Evolutionary conservation across 352 stramenopile genomes (phyloP), one percentile per base, ranked within the genome.

Genomic region (Globisporangium megalacanthum): DNA sequence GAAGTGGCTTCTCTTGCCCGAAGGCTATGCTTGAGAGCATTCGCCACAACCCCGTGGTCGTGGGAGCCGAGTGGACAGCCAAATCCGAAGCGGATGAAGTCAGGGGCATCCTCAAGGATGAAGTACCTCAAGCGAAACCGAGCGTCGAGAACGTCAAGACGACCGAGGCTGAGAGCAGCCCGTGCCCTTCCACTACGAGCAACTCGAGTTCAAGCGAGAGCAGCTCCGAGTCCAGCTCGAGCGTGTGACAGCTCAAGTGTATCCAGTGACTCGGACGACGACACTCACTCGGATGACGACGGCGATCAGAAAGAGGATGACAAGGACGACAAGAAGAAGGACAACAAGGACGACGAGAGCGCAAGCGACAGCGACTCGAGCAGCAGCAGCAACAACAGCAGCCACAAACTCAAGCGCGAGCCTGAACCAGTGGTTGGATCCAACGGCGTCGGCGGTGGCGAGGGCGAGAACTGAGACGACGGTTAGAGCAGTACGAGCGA

Each of bases 401-500:
- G n/a, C n/a, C 42, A 10, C 42, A 48, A 48, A 19, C 17, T 29
- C n/a, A 48, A 25, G n/a, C 42, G 42, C 42, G 42, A 48, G 42
- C n/a, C 42, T 25, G n/a, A 48, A 29, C n/a, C 42, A 4, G n/a
- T 9, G 1, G 17, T 22, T 29, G 42, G 7, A 14, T 6, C 8
- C n/a, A 48, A 29, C 33, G 10, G 15, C n/a, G 22, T 39, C 31
- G n/a, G 31, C 17, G 6, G 33, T 29, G 22, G 14, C 7, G 49
- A 61, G 0, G 39, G 19, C 14, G 48, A 35, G 36, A 33, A 47
- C 4, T n/a, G 49, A n/a, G 65, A 66, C 33, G 70, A 77, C 5
- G 66, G 69, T 2, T 45, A 69, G 10, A 77, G 61, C 52, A 71
- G 69, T 6, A 73, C 80, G 44, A 89, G 81, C 59, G 68, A 70